Evolutionary conservation across 345 rosid species (phyloP).

Genomic region (Durio zibethinus): DNA sequence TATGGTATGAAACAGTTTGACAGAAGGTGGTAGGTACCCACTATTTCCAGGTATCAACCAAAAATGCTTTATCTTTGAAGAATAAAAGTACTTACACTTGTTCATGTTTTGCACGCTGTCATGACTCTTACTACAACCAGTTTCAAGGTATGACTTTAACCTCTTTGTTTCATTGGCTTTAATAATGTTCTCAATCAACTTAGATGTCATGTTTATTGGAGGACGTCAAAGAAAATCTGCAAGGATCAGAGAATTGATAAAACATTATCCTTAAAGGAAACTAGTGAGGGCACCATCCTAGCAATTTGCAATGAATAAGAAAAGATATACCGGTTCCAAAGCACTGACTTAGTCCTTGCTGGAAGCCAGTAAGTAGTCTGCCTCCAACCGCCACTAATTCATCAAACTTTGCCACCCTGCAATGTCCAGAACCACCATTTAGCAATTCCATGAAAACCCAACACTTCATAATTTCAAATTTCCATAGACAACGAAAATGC

Average conservation of each 20-base stretch:
- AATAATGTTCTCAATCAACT: conserved; percentile 45
- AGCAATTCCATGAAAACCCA: background rate
- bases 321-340: conserved; percentile 8
- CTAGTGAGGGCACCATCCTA: background rate
- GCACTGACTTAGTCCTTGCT: conserved; percentile 51
- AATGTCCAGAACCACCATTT: background rate
- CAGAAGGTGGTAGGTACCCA: background rate
- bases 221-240: conserved; percentile 62
- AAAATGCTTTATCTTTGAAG: background rate
- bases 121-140: conserved; percentile 46
- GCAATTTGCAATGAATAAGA: background rate
- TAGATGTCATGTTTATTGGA: conserved; percentile 44
- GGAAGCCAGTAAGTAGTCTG: conserved; percentile 47
- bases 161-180: conserved; percentile 59
- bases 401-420: conserved; percentile 58
- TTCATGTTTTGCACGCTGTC: conserved; percentile 41
- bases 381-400: conserved; percentile 44
- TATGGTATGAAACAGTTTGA: background rate
- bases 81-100: conserved; percentile 51
- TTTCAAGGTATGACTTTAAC: conserved; percentile 53
- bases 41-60: background rate
- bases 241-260: background rate
- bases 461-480: background rate
- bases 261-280: background rate
- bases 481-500: background rate